phyloP scores from a whole-genome alignment of 345 rosid genomes.

The Eucalyptus grandis region DNA sequence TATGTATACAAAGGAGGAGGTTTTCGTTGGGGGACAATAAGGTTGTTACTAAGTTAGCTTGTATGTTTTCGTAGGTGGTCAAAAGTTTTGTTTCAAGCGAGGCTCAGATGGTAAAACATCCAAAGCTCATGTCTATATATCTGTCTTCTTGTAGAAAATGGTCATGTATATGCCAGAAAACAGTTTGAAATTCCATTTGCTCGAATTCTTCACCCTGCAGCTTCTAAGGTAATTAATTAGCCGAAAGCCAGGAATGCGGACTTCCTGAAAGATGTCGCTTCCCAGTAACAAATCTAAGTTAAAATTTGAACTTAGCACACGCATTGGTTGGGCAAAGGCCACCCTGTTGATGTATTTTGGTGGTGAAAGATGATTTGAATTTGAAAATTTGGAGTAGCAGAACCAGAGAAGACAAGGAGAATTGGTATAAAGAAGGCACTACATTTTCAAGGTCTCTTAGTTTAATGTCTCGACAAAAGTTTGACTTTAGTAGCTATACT shows the following conservation, averaged over 20 bases:
- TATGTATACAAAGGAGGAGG: constrained; percentile 3
- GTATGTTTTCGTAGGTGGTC: neutral
- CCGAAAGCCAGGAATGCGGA: neutral
- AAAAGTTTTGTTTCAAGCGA: neutral
- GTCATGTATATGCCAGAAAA: neutral
- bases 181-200: neutral
- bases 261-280: neutral
- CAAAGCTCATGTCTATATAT: neutral
- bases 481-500: neutral
- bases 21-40: constrained; percentile 8
- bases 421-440: neutral
- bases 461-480: neutral
- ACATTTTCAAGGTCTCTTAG: neutral
- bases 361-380: neutral
- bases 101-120: neutral
- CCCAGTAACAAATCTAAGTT: neutral
- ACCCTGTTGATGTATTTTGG: neutral
- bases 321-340: neutral
- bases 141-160: neutral
- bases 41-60: neutral
- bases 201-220: neutral
- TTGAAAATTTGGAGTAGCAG: neutral
- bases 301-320: neutral
- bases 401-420: neutral
- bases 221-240: neutral